phyloP scores from a whole-genome alignment of 192 early-diverging fungal species.

The Entomortierella beljakovae region DNA sequence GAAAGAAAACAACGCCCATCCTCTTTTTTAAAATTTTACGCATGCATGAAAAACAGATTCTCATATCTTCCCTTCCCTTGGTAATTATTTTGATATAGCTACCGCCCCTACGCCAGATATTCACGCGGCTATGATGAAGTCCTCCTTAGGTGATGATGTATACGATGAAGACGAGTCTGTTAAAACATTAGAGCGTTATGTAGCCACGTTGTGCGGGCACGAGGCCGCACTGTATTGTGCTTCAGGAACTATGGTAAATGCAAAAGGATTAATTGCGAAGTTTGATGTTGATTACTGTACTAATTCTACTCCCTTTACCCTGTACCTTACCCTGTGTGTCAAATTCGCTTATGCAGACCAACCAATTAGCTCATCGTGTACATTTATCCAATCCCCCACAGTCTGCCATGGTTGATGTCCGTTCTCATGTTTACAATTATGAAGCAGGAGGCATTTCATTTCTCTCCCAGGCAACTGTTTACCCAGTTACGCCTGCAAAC shows the following conservation, averaged over 20 bases:
- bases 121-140: slow-evolving; percentile 67
- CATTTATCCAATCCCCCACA: slow-evolving; percentile 82
- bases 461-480: slow-evolving; percentile 76
- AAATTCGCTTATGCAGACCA: slow-evolving; percentile 47
- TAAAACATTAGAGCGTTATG: slow-evolving; percentile 70
- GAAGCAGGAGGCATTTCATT: slow-evolving; percentile 86
- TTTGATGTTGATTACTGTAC: neutral
- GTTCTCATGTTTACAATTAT: slow-evolving; percentile 82
- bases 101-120: slow-evolving; percentile 69
- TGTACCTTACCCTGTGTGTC: neutral
- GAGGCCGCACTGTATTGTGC: slow-evolving; percentile 84
- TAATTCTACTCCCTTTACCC: neutral
- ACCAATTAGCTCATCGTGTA: slow-evolving; percentile 83
- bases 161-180: slow-evolving; percentile 80
- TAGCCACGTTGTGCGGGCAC: slow-evolving; percentile 78
- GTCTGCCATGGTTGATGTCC: slow-evolving; percentile 77
- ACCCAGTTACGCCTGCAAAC: slow-evolving; percentile 66
- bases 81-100: slow-evolving; percentile 12
- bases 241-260: slow-evolving; percentile 77
- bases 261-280: neutral
- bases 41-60: neutral
- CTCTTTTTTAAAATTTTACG: neutral
- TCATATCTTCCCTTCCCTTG: neutral
- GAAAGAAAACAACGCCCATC: neutral
- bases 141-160: slow-evolving; percentile 69